These are phyloP conservation scores for Diaporthe velutina DNA, from an alignment of 2,329 filamentous ascomycete species.

Conservation along the genomic window DNA sequence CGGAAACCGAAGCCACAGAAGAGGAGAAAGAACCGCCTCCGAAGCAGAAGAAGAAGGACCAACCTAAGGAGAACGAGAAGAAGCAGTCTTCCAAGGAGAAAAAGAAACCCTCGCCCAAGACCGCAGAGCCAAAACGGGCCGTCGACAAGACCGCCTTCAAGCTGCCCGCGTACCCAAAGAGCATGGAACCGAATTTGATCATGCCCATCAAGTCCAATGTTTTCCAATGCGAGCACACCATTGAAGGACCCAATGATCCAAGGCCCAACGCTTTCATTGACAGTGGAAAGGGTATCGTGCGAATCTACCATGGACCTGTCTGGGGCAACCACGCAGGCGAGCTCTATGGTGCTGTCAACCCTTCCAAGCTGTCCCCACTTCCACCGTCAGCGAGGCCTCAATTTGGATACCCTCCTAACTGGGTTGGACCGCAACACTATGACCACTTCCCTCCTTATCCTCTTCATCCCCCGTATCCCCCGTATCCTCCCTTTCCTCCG, in stretches of 20 bases:
- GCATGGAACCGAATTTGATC: conserved; percentile 58
- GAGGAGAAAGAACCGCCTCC: conserved; percentile 41
- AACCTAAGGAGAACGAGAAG: conserved; percentile 29
- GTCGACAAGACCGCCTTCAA: conserved; percentile 31
- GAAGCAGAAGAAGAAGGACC: conserved; percentile 34
- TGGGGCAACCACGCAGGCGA: conserved; percentile 65
- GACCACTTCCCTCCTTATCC: conserved; percentile 9
- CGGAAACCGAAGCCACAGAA: conserved; percentile 27
- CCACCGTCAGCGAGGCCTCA: conserved; percentile 18
- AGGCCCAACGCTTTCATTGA: conserved; percentile 72
- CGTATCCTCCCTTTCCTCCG: background rate
- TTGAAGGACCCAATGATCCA: conserved; percentile 66
- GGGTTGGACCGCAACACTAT: background rate
- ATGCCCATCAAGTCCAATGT: conserved; percentile 62
- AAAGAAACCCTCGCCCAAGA: conserved; percentile 26
- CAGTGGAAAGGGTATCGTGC: conserved; percentile 62
- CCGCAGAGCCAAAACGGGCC: conserved; percentile 39
- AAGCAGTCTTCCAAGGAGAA: conserved; percentile 19
- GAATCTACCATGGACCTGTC: conserved; percentile 68
- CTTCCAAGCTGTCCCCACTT: conserved; percentile 23
- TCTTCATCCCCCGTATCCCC: background rate
- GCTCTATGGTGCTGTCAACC: conserved; percentile 53
- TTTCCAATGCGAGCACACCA: conserved; percentile 67
- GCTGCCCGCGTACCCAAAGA: conserved; percentile 38
- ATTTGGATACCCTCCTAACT: background rate